A percentile compares a stretch with the other conserved stretches of the same genome.
Evolutionary conservation across 164 flowering plant species (phyloP).

Genomic region (Sextonia rubra): DNA sequence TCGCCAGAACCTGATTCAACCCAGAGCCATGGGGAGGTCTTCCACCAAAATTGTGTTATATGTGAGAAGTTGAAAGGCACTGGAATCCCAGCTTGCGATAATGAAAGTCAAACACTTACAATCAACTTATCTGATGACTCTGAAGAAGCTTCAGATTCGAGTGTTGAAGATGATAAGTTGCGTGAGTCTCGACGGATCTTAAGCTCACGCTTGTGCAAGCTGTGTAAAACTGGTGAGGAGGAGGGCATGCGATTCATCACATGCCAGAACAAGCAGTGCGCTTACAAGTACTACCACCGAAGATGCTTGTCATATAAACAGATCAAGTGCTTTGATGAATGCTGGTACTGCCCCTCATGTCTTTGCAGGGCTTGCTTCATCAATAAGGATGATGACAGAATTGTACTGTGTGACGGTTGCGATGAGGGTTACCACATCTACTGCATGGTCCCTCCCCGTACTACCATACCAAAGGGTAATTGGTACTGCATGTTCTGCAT

Average conservation of each 20-base stretch:
- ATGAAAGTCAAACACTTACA: constrained; percentile 7
- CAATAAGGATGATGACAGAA: constrained; percentile 68
- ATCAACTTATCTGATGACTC: constrained; percentile 23
- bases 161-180: constrained; percentile 15
- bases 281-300: constrained; percentile 51
- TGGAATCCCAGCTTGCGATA: constrained; percentile 13
- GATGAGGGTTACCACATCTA: constrained; percentile 85
- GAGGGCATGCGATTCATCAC: constrained; percentile 25
- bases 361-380: constrained; percentile 71
- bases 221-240: constrained; percentile 39
- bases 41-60: constrained; percentile 66
- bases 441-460: constrained; percentile 64
- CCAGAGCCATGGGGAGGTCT: constrained; percentile 2
- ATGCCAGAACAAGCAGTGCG: constrained; percentile 58
- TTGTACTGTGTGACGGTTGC: constrained; percentile 83
- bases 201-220: constrained; percentile 32
- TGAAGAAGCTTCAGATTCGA: constrained; percentile 37
- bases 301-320: constrained; percentile 56
- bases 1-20: constrained; percentile 21
- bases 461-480: constrained; percentile 53
- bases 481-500: constrained; percentile 78
- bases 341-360: constrained; percentile 96
- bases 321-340: constrained; percentile 34
- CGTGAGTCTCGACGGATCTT: constrained; percentile 9
- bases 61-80: constrained; percentile 51